These are phyloP conservation scores for Ricinus communis DNA, from an alignment of 345 rosid species.

Conservation along the genomic window DNA sequence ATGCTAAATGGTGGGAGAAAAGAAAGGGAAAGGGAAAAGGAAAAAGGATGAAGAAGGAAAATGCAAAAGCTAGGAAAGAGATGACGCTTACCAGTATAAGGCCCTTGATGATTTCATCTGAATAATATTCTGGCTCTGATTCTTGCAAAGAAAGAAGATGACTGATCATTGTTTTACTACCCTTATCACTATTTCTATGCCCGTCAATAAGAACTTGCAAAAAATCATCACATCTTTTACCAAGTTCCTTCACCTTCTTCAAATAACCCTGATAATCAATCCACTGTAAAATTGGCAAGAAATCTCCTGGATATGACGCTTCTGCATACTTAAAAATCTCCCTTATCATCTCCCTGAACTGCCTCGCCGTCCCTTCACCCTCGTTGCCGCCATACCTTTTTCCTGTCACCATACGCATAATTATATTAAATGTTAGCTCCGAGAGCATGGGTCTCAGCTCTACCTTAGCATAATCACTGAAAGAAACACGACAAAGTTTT, in stretches of 20 bases:
- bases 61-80: no score
- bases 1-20: no score
- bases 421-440: background rate
- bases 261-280: background rate
- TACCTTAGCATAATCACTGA: background rate
- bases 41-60: no score
- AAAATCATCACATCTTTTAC: background rate
- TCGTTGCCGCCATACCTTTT: background rate
- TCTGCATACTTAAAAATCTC: background rate
- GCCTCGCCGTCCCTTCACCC: background rate
- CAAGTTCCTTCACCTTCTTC: background rate
- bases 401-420: background rate
- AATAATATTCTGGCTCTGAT: background rate
- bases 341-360: background rate
- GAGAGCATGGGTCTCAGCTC: background rate
- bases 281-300: slow-evolving; percentile 5
- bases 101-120: background rate
- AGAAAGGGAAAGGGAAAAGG: no score
- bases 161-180: background rate
- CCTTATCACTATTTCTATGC: background rate
- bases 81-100: background rate
- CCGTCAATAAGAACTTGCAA: background rate
- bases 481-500: background rate
- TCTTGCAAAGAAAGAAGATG: slow-evolving; percentile 1
- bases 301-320: slow-evolving; percentile 4